Conservation (phyloP, 2,329 filamentous ascomycete species). For the Rhytidhysteron rufulum region DNA sequence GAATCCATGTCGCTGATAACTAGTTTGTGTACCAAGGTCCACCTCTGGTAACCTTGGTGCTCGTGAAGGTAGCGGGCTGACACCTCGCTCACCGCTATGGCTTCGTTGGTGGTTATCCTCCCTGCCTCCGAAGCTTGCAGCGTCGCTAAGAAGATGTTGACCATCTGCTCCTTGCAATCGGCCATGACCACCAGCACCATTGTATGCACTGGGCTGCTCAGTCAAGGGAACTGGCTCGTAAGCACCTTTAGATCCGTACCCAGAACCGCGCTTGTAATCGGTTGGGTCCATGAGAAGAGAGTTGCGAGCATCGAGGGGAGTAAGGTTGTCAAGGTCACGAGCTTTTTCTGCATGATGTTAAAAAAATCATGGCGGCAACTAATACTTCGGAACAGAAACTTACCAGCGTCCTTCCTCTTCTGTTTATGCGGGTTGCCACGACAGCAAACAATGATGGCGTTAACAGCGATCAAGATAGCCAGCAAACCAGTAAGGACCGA, state of each 20-base stretch:
- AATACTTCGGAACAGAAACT: constrained; percentile 33
- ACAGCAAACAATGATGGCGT: constrained; percentile 77
- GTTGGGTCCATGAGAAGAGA: constrained; percentile 70
- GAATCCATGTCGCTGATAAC: constrained; percentile 1
- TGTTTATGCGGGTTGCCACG: constrained; percentile 87
- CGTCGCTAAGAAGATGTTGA: constrained; percentile 29
- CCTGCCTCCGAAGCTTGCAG: constrained; percentile 26
- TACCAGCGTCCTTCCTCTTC: constrained; percentile 85
- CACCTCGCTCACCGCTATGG: constrained; percentile 19
- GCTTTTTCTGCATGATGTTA: constrained; percentile 61
- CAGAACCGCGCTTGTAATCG: constrained; percentile 38
- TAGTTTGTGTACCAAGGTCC: constrained; percentile 13
- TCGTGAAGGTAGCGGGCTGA: constrained; percentile 16
- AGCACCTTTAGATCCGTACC: constrained; percentile 24
- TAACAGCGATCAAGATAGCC: constrained; percentile 83
- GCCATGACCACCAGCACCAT: too few relatives aligned
- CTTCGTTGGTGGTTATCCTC: constrained; percentile 19
- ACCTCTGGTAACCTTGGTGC: constrained; percentile 28
- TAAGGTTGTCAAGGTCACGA: constrained; percentile 76
- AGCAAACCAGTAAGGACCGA: constrained; percentile 76
- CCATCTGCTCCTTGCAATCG: constrained; percentile 22
- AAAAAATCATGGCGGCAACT: constrained; percentile 7
- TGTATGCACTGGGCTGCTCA: constrained; percentile 30
- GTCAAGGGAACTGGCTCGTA: constrained; percentile 36
- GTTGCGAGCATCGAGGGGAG: constrained; percentile 81